These are phyloP conservation scores for Metschnikowia continentalis DNA, from an alignment of 805 yeast species.

Conservation along the genomic window DNA sequence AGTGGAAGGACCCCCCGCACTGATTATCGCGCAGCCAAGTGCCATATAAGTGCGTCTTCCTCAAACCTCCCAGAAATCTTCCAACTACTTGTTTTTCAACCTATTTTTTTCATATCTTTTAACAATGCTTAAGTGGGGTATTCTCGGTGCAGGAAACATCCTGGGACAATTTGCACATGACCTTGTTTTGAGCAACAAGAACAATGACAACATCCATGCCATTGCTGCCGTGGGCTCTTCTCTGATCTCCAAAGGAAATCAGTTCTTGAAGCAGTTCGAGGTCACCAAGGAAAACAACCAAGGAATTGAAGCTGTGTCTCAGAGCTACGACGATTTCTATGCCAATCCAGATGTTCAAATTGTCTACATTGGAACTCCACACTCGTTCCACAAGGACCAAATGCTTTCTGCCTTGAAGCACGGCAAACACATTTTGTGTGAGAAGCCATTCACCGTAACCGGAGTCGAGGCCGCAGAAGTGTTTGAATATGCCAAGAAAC, in stretches of 20 bases:
- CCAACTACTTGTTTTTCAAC: background rate
- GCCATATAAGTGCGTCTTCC: background rate
- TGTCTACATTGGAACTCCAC: conserved; percentile 56
- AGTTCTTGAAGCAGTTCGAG: conserved; percentile 23
- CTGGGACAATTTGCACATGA: conserved; percentile 44
- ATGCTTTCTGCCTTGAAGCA: conserved; percentile 39
- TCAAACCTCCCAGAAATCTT: background rate
- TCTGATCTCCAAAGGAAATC: conserved; percentile 29
- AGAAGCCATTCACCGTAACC: conserved; percentile 52
- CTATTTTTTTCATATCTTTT: too few species aligned
- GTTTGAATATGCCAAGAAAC: conserved; percentile 39
- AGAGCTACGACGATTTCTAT: conserved; percentile 43
- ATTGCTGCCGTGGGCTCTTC: conserved; percentile 41
- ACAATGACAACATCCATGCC: conserved; percentile 26
- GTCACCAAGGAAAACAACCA: conserved; percentile 20
- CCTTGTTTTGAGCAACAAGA: conserved; percentile 22
- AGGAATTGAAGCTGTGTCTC: conserved; percentile 22
- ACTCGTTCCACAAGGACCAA: conserved; percentile 46
- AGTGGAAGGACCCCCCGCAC: background rate
- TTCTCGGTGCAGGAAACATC: conserved; percentile 48
- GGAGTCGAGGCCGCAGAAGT: conserved; percentile 40
- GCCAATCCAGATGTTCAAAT: conserved; percentile 41
- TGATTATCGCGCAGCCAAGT: background rate
- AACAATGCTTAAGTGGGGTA: conserved; percentile 41
- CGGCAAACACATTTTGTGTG: conserved; percentile 51